Percentiles rank a stretch among this genome's conserved stretches.
These are phyloP conservation scores for Lathyrus oleraceus DNA, from an alignment of 306 rosid species.

Conservation along the genomic window DNA sequence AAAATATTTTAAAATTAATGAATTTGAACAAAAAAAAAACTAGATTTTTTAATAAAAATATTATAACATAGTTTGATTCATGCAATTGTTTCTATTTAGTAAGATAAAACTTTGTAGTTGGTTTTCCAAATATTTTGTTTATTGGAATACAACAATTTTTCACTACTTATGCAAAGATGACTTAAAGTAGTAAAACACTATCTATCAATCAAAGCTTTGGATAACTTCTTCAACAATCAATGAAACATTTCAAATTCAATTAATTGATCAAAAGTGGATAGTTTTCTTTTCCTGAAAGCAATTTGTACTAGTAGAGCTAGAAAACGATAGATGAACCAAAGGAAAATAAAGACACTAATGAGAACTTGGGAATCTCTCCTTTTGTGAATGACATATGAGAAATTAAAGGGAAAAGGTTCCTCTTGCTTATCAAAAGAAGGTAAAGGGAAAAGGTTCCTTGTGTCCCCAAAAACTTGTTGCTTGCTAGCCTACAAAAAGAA, in stretches of 20 bases:
- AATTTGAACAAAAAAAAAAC: no score
- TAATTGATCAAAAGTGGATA: slow-evolving; percentile 17
- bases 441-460: slow-evolving; percentile 59
- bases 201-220: background rate
- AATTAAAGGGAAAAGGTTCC: slow-evolving; percentile 41
- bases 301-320: slow-evolving; percentile 35
- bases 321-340: slow-evolving; percentile 51
- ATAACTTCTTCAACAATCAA: background rate
- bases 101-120: no score
- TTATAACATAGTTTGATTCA: no score
- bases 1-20: no score
- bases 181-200: background rate
- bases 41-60: no score
- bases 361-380: slow-evolving; percentile 53
- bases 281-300: slow-evolving; percentile 24
- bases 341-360: slow-evolving; percentile 40
- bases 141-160: background rate
- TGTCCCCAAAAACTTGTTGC: slow-evolving; percentile 39
- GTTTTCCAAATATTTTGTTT: background rate
- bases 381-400: slow-evolving; percentile 49
- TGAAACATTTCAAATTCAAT: background rate
- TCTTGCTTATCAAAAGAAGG: slow-evolving; percentile 68
- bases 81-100: no score
- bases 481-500: slow-evolving; percentile 48
- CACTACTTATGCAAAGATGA: background rate